Conservation (phyloP, 441 rosid genomes). For the Adansonia gregorii region DNA sequence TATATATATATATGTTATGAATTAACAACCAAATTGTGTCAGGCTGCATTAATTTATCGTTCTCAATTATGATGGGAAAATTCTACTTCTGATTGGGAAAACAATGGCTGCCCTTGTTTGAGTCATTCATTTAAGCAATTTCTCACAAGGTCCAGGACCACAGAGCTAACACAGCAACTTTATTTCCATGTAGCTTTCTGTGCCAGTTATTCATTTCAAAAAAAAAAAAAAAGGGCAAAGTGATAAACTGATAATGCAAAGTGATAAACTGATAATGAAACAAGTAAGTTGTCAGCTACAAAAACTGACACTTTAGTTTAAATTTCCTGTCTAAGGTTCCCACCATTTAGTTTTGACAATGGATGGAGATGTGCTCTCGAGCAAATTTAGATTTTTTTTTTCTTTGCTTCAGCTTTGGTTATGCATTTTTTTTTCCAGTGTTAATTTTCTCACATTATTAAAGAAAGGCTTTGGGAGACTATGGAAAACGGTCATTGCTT, state of each 20-base stretch:
- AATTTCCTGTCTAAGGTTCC: not conserved
- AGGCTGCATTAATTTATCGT: not conserved
- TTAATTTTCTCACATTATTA: too few relatives aligned
- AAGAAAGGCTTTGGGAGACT: too few relatives aligned
- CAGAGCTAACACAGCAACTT: not conserved
- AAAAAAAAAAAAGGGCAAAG: not conserved
- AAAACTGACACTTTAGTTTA: not conserved
- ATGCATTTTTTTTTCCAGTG: too few relatives aligned
- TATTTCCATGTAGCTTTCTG: not conserved
- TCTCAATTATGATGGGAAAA: conserved; percentile 21
- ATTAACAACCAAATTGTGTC: conserved; percentile 22
- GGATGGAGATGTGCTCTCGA: too few relatives aligned
- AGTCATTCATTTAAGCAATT: conserved; percentile 23
- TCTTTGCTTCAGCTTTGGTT: too few relatives aligned
- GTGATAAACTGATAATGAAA: not conserved
- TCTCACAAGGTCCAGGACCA: conserved; percentile 8
- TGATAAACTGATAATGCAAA: not conserved
- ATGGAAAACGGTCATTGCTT: not conserved
- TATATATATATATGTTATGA: not conserved
- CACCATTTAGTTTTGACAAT: too few relatives aligned
- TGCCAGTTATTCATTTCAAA: not conserved
- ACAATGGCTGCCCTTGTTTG: conserved; percentile 11
- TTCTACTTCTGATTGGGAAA: conserved; percentile 18
- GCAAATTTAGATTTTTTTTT: too few relatives aligned
- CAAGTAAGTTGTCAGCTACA: not conserved